Conservation (phyloP, 164 flowering plant genomes). For the Dillenia turbinata region DNA sequence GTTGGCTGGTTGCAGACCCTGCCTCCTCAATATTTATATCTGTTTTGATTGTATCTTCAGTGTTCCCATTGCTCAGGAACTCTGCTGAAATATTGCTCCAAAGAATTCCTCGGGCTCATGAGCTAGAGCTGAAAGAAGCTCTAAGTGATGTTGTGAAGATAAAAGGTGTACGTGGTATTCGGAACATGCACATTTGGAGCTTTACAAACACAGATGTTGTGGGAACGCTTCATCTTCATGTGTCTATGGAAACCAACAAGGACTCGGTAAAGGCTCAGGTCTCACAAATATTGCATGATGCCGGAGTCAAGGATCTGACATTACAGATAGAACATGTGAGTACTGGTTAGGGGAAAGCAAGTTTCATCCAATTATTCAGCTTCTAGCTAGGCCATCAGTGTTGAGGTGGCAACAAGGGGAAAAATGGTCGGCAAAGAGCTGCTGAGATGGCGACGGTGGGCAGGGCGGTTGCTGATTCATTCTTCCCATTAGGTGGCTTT, state of each 20-base stretch:
- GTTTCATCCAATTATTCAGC: no score
- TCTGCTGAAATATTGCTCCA: slow-evolving; percentile 92
- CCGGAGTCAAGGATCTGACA: slow-evolving; percentile 80
- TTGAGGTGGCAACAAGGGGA: no score
- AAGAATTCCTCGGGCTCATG: slow-evolving; percentile 76
- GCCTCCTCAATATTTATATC: slow-evolving; percentile 94
- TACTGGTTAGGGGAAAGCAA: slow-evolving; percentile 9
- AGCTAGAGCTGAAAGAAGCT: slow-evolving; percentile 56
- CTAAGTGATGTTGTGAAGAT: slow-evolving; percentile 43
- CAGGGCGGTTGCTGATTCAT: no score
- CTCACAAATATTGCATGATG: slow-evolving; percentile 42
- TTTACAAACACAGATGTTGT: slow-evolving; percentile 81
- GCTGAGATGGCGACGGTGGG: no score
- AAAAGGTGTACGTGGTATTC: slow-evolving; percentile 57
- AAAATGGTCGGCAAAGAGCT: no score
- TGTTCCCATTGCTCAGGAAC: slow-evolving; percentile 78
- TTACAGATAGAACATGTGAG: slow-evolving; percentile 64
- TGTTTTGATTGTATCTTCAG: slow-evolving; percentile 72
- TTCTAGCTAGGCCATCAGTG: no score
- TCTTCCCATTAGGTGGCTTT: no score
- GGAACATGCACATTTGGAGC: slow-evolving; percentile 81
- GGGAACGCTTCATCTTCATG: slow-evolving; percentile 75
- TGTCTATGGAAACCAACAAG: slow-evolving; percentile 57
- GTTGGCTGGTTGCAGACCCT: slow-evolving; percentile 95
- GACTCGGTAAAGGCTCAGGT: slow-evolving; percentile 46